Evolutionary conservation across 2,329 filamentous ascomycete genomes (phyloP).

Genomic region (Thelonectria discophora): DNA sequence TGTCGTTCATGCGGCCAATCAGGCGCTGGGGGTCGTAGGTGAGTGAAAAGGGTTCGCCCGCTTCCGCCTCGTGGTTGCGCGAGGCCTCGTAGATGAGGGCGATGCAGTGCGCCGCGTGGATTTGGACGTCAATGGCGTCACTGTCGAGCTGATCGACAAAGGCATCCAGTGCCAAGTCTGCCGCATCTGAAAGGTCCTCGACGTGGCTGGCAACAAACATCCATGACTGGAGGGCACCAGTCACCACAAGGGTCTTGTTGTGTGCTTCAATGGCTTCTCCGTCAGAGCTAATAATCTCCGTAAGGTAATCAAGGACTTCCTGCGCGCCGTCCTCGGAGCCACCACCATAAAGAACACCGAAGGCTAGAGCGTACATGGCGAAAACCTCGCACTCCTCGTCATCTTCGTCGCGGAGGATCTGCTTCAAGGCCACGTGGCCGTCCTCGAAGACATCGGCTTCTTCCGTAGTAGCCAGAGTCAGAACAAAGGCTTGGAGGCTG

Average conservation of each 20-base stretch:
- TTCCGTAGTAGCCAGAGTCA: constrained; percentile 75
- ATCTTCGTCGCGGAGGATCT: constrained; percentile 61
- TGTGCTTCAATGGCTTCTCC: constrained; percentile 75
- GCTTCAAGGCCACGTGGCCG: constrained; percentile 44
- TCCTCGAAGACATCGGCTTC: constrained; percentile 53
- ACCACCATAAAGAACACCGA: constrained; percentile 80
- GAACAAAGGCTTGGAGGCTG: constrained; percentile 75
- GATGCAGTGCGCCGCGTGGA: constrained; percentile 81
- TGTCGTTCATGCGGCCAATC: constrained; percentile 57
- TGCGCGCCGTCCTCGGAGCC: constrained; percentile 73
- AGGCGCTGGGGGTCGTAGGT: constrained; percentile 61
- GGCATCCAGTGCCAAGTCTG: constrained; percentile 77
- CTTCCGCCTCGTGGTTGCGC: constrained; percentile 58
- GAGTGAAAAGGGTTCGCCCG: constrained; percentile 58
- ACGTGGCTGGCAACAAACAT: constrained; percentile 81
- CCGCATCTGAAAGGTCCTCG: constrained; percentile 76
- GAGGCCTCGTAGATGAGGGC: constrained; percentile 82
- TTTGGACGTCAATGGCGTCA: constrained; percentile 75
- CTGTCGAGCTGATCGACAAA: constrained; percentile 89
- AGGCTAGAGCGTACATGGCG: constrained; percentile 76
- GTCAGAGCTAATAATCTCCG: constrained; percentile 83
- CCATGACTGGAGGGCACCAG: constrained; percentile 80
- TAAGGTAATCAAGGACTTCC: constrained; percentile 76
- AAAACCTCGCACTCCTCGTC: constrained; percentile 72
- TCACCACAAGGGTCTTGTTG: constrained; percentile 76